Evolutionary conservation across 2,329 filamentous ascomycete species (phyloP), one percentile per base, ranked within the genome.

Genomic region (Pseudogymnoascus sp.): DNA sequence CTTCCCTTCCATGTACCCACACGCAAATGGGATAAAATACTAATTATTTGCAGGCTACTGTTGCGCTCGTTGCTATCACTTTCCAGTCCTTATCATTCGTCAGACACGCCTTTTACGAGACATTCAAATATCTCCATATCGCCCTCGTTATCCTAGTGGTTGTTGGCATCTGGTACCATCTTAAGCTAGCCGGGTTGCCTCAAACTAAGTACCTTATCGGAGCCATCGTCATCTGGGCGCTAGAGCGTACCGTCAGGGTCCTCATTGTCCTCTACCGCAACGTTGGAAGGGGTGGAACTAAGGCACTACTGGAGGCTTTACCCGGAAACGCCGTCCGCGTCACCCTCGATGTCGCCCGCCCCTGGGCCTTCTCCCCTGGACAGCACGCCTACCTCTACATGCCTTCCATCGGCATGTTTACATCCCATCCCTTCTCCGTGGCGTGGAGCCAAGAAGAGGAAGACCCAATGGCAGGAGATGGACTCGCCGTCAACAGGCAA

Each of bases 331-430:
- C 89, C 6, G 80, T 85, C 67, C 84, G 88, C 57, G 80, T 93
- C 59, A 91, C 88, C 0, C 81, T 91, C 58, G 85, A 82, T 60
- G 82, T 92, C 77, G 84, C 88, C 8, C 84, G 88, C 47, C 87
- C 88, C n/a, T 92, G 89, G 88, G 81, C 76, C 39, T 90, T 90
- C 78, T 78, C 79, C 62, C 85, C 89, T 0, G 88, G 89, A 35
- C 88, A 91, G 73, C 89, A 93, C 71, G 86, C 88, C 35, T 93
- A 91, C 72, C 75, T 93, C 18, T 91, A 91, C 75, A 81, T 93
- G 74, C 89, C 89, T 6, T 77, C 79, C 4, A 77, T 92, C 68
- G 87, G 87, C 64, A 79, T 85, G 64, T 87, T 83, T 81, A 88
- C 88, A 67, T 90, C 87, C 54, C 89, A 93, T 69, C 89, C 89